Evolutionary conservation across 768 basidiomycete species (phyloP).

Genomic region (Hygrocybe punicea): DNA sequence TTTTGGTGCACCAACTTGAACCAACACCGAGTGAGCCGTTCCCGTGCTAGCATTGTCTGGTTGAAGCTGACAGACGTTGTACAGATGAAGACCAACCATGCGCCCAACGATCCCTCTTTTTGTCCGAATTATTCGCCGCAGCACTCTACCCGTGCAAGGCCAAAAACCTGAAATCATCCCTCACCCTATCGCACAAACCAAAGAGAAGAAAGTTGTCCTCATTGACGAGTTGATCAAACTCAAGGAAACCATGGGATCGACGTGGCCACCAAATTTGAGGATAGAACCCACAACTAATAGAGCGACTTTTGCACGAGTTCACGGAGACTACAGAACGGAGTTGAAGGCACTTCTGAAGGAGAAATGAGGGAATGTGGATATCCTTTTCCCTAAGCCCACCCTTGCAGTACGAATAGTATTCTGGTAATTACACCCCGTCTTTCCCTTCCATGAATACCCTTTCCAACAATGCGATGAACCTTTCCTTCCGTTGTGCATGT

Average conservation of each 20-base stretch:
- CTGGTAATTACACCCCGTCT: conserved; percentile 21
- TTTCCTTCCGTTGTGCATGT: conserved; percentile 43
- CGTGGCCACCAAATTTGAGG: conserved; percentile 46
- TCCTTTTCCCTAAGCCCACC: too few species aligned
- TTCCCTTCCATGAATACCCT: conserved; percentile 53
- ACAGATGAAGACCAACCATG: conserved; percentile 25
- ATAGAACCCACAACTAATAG: conserved; percentile 45
- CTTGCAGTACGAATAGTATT: too few species aligned
- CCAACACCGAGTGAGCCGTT: not conserved
- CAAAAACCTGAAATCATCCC: conserved; percentile 36
- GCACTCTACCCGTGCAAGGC: conserved; percentile 32
- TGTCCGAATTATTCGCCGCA: conserved; percentile 38
- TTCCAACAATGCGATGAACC: conserved; percentile 58
- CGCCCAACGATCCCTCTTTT: conserved; percentile 34
- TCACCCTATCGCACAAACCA: conserved; percentile 15
- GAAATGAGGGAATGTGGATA: conserved; percentile 22
- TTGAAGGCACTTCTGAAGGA: conserved; percentile 46
- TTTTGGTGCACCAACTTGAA: too few species aligned
- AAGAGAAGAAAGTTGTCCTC: conserved; percentile 19
- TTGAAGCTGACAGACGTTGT: not conserved
- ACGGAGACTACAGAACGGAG: conserved; percentile 35
- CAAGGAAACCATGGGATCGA: conserved; percentile 31
- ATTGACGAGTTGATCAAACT: conserved; percentile 38
- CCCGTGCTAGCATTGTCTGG: not conserved
- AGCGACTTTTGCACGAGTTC: conserved; percentile 37